Base-by-base conservation (phyloP, 2,329 filamentous ascomycete genomes). In the Nigrospora oryzae region DNA sequence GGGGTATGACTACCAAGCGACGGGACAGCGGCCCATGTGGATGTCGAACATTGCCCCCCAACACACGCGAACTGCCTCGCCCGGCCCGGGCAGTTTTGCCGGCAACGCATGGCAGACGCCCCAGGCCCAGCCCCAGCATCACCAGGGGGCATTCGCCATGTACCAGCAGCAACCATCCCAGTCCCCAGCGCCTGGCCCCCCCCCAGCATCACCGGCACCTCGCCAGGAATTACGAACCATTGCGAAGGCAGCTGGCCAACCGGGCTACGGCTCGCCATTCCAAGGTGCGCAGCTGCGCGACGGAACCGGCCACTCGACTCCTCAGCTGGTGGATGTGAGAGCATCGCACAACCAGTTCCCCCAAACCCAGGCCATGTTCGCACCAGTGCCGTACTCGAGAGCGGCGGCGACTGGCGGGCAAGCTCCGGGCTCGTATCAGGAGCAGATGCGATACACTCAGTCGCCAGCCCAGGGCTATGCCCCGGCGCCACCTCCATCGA, bases 391-490 rank as follows among this genome's bases (percentile, higher is more conserved):
- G 33, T 42, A 42, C 33, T 23, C 32, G 2, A 12, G 32, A 5
- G 35, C 30, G n/a, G 19, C 31, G n/a, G 40, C 40, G 13, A 13
- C 40, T 13, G 36, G 36, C 11, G 40, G 40, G 3, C 40, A 42
- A 30, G 15, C 10, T 16, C 40, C 33, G 28, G 40, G 31, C 2
- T 14, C 35, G 33, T 43, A 48, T 10, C 41, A 49, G 15, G 40
- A 41, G 32, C 46, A 46, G 30, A 17, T 47, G 5, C 42, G 15
- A 7, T 42, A 42, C 15, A 23, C 40, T 2, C 31, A 32, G 28
- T 37, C 56, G 53, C 30, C 50, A 49, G 44, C 61, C 10, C 42
- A 44, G 14, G 36, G 31, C 2, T 37, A 38, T 31, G 39, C 37
- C 10, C 36, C 34, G 14, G 16, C 34, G 34, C 34, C 36, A 30